phyloP scores from a whole-genome alignment of 1,139 yeast genomes.

The Hyphopichia fennica region DNA sequence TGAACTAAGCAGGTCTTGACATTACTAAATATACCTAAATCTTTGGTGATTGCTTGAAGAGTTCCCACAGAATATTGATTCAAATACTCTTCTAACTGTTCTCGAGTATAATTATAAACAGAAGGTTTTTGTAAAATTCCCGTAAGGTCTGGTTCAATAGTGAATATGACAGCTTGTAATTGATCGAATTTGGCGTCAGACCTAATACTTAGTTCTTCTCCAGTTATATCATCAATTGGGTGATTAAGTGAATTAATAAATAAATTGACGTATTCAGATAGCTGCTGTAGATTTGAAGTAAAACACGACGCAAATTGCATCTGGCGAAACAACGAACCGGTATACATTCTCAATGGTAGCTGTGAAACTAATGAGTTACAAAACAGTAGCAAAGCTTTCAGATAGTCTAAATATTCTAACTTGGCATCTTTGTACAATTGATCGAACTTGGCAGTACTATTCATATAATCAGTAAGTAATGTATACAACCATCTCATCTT shows the following conservation, averaged over 20 bases:
- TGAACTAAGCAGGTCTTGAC: not conserved
- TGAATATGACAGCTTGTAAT: not conserved
- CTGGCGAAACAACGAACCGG: slow-evolving; percentile 30
- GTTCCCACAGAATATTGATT: not conserved
- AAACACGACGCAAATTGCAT: slow-evolving; percentile 15
- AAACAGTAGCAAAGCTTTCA: not conserved
- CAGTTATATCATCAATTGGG: slow-evolving; percentile 45
- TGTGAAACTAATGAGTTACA: slow-evolving; percentile 34
- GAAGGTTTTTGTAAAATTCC: not conserved
- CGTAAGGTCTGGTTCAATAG: not conserved
- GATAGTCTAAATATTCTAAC: not conserved
- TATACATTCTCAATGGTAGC: slow-evolving; percentile 40
- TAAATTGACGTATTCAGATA: not conserved
- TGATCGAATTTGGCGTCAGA: not conserved
- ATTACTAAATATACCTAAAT: not conserved
- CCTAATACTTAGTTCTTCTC: slow-evolving; percentile 12
- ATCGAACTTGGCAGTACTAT: not conserved
- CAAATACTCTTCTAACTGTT: not conserved
- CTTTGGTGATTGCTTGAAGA: not conserved
- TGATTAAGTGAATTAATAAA: slow-evolving; percentile 28
- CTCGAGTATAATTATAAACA: not conserved
- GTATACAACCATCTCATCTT: slow-evolving; percentile 19
- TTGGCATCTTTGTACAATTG: slow-evolving; percentile 11
- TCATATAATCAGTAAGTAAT: slow-evolving; percentile 11
- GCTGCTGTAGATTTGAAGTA: not conserved